Evolutionary conservation across 192 early-diverging fungal species (phyloP), one percentile per base, ranked within the genome.

Genomic region (Radiomyces spectabilis): DNA sequence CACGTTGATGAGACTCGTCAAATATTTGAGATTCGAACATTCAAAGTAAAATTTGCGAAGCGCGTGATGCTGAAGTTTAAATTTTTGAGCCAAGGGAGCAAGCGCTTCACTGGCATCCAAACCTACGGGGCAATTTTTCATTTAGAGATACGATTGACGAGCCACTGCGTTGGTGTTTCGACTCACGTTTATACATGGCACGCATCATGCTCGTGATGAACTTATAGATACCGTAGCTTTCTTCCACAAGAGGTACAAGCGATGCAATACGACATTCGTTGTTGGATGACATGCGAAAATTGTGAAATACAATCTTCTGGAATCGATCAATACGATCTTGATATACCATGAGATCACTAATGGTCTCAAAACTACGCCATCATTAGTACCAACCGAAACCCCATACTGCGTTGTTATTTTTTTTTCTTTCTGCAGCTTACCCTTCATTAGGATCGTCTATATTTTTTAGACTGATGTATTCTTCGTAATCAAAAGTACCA

Each of bases 371-470:
- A 32, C 86, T 89, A 66, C 1, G 18, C n/a, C 1, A 30, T 8
- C 5, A 35, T 8, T 8, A 35, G 13, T 8, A 35, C 5, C 5
- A 35, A 35, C 5, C 13, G 33, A 35, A 13, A 8, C 33, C 13
- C 5, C 13, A n/a, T n/a, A n/a, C n/a, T n/a, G n/a, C n/a, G n/a
- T n/a, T n/a, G n/a, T 8, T 29, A 41, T 15, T 30, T 30, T 5
- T 6, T 21, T 41, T 52, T 37, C 16, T 33, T 63, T 52, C 15
- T 8, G 13, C 5, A 16, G 32, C 59, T 38, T 72, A 89, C 76
- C 95, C 95, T 80, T 95, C 95, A 69, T 98, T 95, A 27, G 95
- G 95, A 72, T 98, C 95, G 55, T 95, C 89, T 41, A 94, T 88
- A 44, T 88, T 86, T 66, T 88, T 91, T 53, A 98, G 66, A 33